These are phyloP conservation scores for Orobanche coerulescens DNA, from an alignment of 257 asterid genomes.

Conservation along the genomic window DNA sequence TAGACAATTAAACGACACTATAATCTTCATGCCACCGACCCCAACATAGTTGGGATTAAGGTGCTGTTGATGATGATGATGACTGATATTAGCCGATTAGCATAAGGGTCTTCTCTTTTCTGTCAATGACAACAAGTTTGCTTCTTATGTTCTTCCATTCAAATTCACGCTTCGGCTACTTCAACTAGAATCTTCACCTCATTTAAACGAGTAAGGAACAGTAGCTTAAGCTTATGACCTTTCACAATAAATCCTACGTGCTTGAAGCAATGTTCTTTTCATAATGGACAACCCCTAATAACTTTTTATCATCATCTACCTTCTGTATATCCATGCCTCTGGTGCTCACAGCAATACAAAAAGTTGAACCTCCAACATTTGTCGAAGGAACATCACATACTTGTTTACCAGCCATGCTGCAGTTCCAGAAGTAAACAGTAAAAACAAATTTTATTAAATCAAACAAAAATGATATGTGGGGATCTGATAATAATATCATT, in stretches of 20 bases:
- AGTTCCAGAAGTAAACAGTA: constrained; percentile 20
- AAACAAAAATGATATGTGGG: constrained; percentile 7
- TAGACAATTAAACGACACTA: too few relatives aligned
- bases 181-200: constrained; percentile 5
- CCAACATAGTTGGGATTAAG: too few relatives aligned
- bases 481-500: constrained; percentile 7
- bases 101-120: background rate
- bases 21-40: too few relatives aligned
- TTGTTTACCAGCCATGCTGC: constrained; percentile 97
- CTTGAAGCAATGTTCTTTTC: constrained; percentile 3
- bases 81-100: constrained; percentile 1
- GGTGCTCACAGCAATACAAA: constrained; percentile 77
- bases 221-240: background rate
- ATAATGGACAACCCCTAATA: background rate
- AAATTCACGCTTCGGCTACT: constrained; percentile 8
- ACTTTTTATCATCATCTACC: constrained; percentile 35
- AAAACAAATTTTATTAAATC: background rate
- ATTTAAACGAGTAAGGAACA: constrained; percentile 9
- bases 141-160: constrained; percentile 7
- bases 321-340: constrained; percentile 89
- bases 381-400: constrained; percentile 82
- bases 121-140: background rate
- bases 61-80: too few relatives aligned
- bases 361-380: constrained; percentile 76
- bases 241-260: background rate